A percentile compares a stretch with the other conserved stretches of the same genome.
phyloP scores from a whole-genome alignment of 352 stramenopile genomes.

The Globisporangium polare region DNA sequence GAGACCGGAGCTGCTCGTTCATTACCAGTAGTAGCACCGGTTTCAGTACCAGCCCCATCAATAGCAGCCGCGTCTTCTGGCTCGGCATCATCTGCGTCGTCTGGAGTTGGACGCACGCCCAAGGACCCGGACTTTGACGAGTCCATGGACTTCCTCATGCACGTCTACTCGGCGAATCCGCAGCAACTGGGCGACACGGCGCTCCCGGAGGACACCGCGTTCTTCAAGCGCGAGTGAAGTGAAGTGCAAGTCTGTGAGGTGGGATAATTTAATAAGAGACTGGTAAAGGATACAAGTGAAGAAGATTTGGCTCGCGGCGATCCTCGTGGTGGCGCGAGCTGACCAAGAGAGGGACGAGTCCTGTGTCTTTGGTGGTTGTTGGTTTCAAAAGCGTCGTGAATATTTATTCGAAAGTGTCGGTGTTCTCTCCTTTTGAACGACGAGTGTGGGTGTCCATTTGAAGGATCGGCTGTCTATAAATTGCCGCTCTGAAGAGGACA shows the following conservation, averaged over 20 bases:
- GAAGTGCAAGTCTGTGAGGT: not conserved
- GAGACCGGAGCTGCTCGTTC: not conserved
- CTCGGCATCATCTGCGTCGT: not conserved
- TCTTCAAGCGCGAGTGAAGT: conserved; percentile 13
- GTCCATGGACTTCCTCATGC: conserved; percentile 84
- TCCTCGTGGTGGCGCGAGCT: too few species aligned
- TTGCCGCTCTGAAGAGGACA: too few species aligned
- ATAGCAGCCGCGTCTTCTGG: not conserved
- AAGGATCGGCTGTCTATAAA: too few species aligned
- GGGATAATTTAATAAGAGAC: not conserved
- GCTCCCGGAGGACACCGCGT: conserved; percentile 1
- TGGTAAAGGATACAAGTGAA: too few species aligned
- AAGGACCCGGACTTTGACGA: conserved; percentile 60
- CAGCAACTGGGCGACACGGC: conserved; percentile 27
- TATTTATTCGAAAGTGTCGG: too few species aligned
- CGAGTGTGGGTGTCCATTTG: too few species aligned
- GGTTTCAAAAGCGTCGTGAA: too few species aligned
- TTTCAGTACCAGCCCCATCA: not conserved
- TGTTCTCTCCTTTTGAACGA: too few species aligned
- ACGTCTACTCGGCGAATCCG: conserved; percentile 56
- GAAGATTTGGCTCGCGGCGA: too few species aligned
- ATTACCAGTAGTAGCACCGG: not conserved
- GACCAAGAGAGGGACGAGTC: too few species aligned
- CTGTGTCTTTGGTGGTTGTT: too few species aligned
- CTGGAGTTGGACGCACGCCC: conserved; percentile 15